These are phyloP conservation scores for Pichiaceae sp. DNA, from an alignment of 1,139 yeast species.

Conservation along the genomic window DNA sequence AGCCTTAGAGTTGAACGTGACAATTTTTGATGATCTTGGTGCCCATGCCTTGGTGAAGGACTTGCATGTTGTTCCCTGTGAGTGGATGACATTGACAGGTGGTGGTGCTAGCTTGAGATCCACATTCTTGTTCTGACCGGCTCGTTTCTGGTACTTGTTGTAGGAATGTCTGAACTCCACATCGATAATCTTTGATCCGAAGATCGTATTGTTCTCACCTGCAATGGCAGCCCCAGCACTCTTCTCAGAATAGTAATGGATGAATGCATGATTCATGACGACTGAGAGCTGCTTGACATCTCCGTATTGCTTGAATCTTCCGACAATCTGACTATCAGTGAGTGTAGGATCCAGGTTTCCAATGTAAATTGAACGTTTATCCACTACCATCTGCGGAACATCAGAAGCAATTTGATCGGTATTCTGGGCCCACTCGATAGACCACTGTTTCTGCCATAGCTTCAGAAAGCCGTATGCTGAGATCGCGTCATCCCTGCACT, in stretches of 20 bases:
- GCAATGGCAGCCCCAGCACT: slow-evolving; percentile 81
- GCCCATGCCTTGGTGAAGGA: too few species aligned
- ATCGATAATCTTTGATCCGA: slow-evolving; percentile 67
- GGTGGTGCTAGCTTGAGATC: slow-evolving; percentile 58
- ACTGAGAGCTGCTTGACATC: slow-evolving; percentile 41
- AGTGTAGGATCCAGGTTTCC: slow-evolving; percentile 58
- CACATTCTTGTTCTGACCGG: slow-evolving; percentile 10
- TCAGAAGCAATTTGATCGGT: slow-evolving; percentile 36
- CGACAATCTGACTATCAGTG: slow-evolving; percentile 44
- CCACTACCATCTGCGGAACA: slow-evolving; percentile 38
- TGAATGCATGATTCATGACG: slow-evolving; percentile 62
- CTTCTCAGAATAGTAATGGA: slow-evolving; percentile 53
- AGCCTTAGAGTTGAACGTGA: too few species aligned
- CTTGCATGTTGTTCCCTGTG: too few species aligned
- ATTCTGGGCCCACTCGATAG: slow-evolving; percentile 82
- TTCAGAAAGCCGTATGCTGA: slow-evolving; percentile 71
- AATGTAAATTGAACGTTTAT: slow-evolving; percentile 64
- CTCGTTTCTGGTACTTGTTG: slow-evolving; percentile 23
- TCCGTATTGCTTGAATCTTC: slow-evolving; percentile 65
- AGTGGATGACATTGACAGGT: slow-evolving; percentile 33
- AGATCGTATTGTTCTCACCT: slow-evolving; percentile 70
- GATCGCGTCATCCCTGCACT: slow-evolving; percentile 84
- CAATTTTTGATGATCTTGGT: too few species aligned
- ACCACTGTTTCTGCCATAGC: slow-evolving; percentile 35
- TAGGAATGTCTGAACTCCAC: slow-evolving; percentile 72